Evolutionary conservation across 2,329 filamentous ascomycete genomes (phyloP), one percentile per base, ranked within the genome.

Genomic region (Aspergillus udagawae): DNA sequence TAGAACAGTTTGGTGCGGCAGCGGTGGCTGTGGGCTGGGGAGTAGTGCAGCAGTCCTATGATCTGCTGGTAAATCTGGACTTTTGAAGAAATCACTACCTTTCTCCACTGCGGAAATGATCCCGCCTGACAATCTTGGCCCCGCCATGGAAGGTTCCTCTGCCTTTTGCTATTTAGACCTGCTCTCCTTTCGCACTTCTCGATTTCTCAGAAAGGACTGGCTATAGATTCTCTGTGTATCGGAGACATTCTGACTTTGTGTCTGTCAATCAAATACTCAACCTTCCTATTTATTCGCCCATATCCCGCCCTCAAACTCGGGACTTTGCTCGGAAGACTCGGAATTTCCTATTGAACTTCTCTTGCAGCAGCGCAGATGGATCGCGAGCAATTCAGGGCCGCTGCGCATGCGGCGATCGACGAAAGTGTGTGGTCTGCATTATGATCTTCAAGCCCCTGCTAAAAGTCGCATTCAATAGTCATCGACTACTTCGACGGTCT

Each of bases 401-500:
- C 91, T 61, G 92, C 91, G 48, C 84, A 90, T 62, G 83, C 86
- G 56, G 88, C 88, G 59, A 86, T 96, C 70, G 89, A 95, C 63
- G 89, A 96, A 58, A 95, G 91, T 92, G 76, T 70, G 86, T 79
- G 51, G 32, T 3, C 38, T 21, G 21, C 44, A 41, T 45, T 47
- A 47, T 53, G 51, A 57, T 14, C 50, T 44, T 41, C 48, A 4
- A 9, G 3, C 14, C 56, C 50, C 50, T 55, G 57, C 45, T 56
- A 44, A 55, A n/a, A 23, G 35, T 25, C 17, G 28, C 42, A 12
- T 44, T 21, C 9, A 50, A 5, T 67, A 94, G 91, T 97, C 69
- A 86, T 91, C 68, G 81, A 86, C 54, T 96, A 97, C 79, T 93
- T 94, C 70, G 86, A 92, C 60, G 89, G 80, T 23, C 81, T 97